Percentiles rank a stretch among this genome's conserved stretches.
Evolutionary conservation across 2,329 filamentous ascomycete genomes (phyloP).

Genomic region (Colletotrichum sp.): DNA sequence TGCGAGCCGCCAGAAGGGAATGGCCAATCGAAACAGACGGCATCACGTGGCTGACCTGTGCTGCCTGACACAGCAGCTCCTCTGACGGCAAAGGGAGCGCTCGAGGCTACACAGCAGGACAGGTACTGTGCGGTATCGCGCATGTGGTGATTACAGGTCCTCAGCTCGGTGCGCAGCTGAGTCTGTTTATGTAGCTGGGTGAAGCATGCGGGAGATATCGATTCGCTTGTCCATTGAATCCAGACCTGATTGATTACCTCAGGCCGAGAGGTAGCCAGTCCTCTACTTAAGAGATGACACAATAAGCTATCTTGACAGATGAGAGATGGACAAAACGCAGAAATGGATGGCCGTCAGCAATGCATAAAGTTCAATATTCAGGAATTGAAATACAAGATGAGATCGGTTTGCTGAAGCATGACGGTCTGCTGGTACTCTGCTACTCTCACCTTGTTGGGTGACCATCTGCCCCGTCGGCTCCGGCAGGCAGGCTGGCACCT

Average conservation of each 20-base stretch:
- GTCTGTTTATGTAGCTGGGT: neutral
- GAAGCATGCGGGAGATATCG: neutral
- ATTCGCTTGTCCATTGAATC: neutral
- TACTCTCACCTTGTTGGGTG: neutral
- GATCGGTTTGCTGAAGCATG: neutral
- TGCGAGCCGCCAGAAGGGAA: neutral
- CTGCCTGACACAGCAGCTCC: slow-evolving; percentile 6
- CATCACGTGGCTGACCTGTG: slow-evolving; percentile 5
- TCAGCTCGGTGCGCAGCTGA: neutral
- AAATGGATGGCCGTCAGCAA: neutral
- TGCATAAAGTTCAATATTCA: neutral
- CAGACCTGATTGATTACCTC: neutral
- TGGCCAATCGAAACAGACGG: neutral
- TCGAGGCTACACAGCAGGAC: neutral
- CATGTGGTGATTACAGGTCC: neutral
- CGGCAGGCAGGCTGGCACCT: neutral
- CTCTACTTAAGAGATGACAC: neutral
- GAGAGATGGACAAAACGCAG: neutral
- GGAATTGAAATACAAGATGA: neutral
- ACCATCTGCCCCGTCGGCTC: neutral
- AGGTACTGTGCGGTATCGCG: neutral
- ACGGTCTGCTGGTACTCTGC: neutral
- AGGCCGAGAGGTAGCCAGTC: neutral
- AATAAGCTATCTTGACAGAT: neutral
- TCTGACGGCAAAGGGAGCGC: neutral